These are phyloP conservation scores for Sclerospora graminicola DNA, from an alignment of 352 stramenopile species.

Conservation along the genomic window DNA sequence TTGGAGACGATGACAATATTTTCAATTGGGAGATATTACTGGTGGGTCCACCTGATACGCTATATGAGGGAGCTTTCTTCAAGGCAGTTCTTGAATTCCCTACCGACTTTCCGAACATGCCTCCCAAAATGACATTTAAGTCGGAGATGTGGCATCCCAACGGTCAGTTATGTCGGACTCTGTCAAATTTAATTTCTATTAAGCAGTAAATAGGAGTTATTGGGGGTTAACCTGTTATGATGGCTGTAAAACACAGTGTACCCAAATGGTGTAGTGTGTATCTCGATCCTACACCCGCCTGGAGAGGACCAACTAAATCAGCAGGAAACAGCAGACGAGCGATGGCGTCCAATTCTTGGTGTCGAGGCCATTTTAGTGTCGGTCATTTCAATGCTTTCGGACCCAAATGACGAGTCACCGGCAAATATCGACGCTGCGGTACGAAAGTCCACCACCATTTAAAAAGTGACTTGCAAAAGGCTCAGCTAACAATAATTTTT, in stretches of 20 bases:
- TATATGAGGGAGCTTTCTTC: constrained; percentile 98
- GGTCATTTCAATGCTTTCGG: constrained; percentile 98
- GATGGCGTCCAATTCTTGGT: too few species aligned
- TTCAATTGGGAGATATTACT: constrained; percentile 99
- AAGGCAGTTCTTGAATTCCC: constrained; percentile 96
- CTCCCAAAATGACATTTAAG: constrained; percentile 97
- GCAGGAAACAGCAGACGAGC: too few species aligned
- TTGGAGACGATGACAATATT: constrained; percentile 96
- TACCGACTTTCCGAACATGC: constrained; percentile 97
- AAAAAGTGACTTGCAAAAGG: background rate
- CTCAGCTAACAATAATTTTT: constrained; percentile 2
- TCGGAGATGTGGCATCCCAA: constrained; percentile 99
- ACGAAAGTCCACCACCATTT: constrained; percentile 13
- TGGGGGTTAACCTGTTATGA: background rate
- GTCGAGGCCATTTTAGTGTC: too few species aligned
- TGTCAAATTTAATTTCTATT: background rate
- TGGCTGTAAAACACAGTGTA: too few species aligned
- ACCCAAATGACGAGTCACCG: constrained; percentile 98
- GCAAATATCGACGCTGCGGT: constrained; percentile 99
- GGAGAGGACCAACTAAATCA: too few species aligned
- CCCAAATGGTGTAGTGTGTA: too few species aligned
- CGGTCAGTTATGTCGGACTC: constrained; percentile 31
- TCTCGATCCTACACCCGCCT: too few species aligned
- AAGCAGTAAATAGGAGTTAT: background rate
- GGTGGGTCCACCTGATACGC: constrained; percentile 90